Conservation (phyloP, 2,329 filamentous ascomycete genomes). For the Xylariaceae sp. region DNA sequence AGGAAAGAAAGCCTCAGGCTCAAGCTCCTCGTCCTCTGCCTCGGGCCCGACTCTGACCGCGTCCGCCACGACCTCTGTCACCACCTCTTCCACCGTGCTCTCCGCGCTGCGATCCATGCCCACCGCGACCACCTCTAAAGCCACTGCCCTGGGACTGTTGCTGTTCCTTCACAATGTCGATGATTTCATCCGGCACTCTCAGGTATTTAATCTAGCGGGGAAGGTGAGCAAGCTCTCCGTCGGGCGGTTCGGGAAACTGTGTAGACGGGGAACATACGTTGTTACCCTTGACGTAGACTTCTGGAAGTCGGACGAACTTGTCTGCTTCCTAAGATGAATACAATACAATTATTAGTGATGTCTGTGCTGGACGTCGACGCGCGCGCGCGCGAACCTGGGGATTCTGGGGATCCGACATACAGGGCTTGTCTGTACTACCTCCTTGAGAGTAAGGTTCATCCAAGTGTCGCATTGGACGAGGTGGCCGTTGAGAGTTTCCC, state of each 20-base stretch:
- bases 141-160: conserved; percentile 61
- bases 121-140: conserved; percentile 61
- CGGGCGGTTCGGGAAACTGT: conserved; percentile 8
- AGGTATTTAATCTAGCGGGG: conserved; percentile 89
- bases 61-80: conserved; percentile 50
- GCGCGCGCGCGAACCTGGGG: background rate
- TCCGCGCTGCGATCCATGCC: conserved; percentile 42
- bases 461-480: conserved; percentile 96
- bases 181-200: conserved; percentile 91
- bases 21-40: conserved; percentile 37
- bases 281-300: conserved; percentile 95
- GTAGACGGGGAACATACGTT: conserved; percentile 60
- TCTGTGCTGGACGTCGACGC: background rate
- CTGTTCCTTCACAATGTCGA: conserved; percentile 88
- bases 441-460: conserved; percentile 98
- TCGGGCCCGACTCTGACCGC: conserved; percentile 45
- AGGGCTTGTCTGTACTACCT: conserved; percentile 92
- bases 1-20: conserved; percentile 5
- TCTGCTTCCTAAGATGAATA: conserved; percentile 68
- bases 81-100: conserved; percentile 54
- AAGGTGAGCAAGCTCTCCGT: conserved; percentile 19
- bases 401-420: conserved; percentile 37
- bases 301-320: conserved; percentile 84
- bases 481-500: conserved; percentile 88
- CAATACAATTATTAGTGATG: conserved; percentile 17